phyloP scores from a whole-genome alignment of 352 stramenopile genomes.

The Elongisporangium undulatum region DNA sequence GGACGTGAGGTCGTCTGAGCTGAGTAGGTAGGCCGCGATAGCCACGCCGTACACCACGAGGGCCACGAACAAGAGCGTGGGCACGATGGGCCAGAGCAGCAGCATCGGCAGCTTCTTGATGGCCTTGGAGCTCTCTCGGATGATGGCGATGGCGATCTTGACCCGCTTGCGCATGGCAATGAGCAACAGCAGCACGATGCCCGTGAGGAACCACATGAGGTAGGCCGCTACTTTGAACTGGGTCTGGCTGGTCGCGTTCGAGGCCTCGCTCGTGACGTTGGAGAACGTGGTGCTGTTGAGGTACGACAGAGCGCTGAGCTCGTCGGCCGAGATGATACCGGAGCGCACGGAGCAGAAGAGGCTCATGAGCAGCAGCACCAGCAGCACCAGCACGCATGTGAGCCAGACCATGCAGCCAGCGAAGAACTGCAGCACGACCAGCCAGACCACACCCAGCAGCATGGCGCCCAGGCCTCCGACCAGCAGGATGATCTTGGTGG shows the following conservation, averaged over 20 bases:
- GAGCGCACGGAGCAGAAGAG: slow-evolving; percentile 71
- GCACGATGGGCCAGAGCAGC: slow-evolving; percentile 55
- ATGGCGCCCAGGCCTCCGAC: slow-evolving; percentile 49
- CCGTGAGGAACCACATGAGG: slow-evolving; percentile 48
- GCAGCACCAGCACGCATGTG: slow-evolving; percentile 60
- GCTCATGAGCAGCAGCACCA: slow-evolving; percentile 60
- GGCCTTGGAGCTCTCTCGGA: slow-evolving; percentile 59
- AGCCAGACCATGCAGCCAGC: slow-evolving; percentile 76
- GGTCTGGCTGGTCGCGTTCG: slow-evolving; percentile 29
- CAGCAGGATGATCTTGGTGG: slow-evolving; percentile 49
- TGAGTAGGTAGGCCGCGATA: slow-evolving; percentile 55
- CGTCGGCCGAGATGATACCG: slow-evolving; percentile 45
- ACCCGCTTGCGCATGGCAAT: slow-evolving; percentile 66
- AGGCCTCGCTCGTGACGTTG: slow-evolving; percentile 14
- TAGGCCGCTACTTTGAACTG: slow-evolving; percentile 69
- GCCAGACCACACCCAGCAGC: slow-evolving; percentile 58
- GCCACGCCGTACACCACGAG: slow-evolving; percentile 55
- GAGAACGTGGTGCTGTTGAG: slow-evolving; percentile 34
- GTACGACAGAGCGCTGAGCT: slow-evolving; percentile 34
- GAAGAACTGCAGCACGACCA: slow-evolving; percentile 77
- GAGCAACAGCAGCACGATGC: slow-evolving; percentile 47
- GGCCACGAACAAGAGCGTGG: slow-evolving; percentile 42
- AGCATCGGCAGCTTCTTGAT: slow-evolving; percentile 58
- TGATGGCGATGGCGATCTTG: slow-evolving; percentile 64
- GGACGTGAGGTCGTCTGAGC: slow-evolving; percentile 39